Base-by-base conservation (phyloP, 2,329 filamentous ascomycete genomes). In the Xylaria sp. region DNA sequence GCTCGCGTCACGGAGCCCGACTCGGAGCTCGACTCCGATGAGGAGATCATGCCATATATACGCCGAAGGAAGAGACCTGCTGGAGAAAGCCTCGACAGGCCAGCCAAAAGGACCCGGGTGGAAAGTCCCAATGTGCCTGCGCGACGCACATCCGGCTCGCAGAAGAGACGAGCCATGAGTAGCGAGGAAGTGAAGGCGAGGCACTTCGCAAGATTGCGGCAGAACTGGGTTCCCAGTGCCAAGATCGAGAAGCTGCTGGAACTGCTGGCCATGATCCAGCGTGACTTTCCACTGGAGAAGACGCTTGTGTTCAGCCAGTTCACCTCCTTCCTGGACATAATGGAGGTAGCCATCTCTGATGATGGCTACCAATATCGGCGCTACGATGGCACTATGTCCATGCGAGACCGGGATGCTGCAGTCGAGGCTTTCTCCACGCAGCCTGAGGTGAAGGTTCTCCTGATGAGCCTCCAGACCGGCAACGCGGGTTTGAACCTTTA, bases 401-500 rank as follows among this genome's bases (percentile, higher is more conserved):
- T 54, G 5, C 7, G 23, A 0, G 63, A 64, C 10, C 67, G 69
- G 49, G 65, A 70, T n/a, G 58, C 52, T 3, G 69, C 69, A 6
- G 65, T 70, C 7, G 56, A 68, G 30, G 65, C 62, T n/a, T 72
- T 72, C 37, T 69, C 67, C 65, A 61, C 64, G 1, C 61, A 65
- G 4, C 61, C 59, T 6, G 64, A 67, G 18, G 55, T 69, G 10
- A 66, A 69, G 30, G 13, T 91, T 69, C 87, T 92, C 81, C 77
- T 92, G 13, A 80, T 91, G 8, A 90, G 87, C 6, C 77, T 92
- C 58, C 90, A 89, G 68, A 88, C 88, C 1, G 89, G 89, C 9
- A 92, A 91, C 68, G 82, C 88, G 1, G 88, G 88, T 2, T 76
- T 92, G 48, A 92, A 92, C 67, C 78, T 92, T 13, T 85, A 85